These are phyloP conservation scores for Oryza glumipatula DNA, from an alignment of 176 grass and related monocot genomes.

Conservation along the genomic window DNA sequence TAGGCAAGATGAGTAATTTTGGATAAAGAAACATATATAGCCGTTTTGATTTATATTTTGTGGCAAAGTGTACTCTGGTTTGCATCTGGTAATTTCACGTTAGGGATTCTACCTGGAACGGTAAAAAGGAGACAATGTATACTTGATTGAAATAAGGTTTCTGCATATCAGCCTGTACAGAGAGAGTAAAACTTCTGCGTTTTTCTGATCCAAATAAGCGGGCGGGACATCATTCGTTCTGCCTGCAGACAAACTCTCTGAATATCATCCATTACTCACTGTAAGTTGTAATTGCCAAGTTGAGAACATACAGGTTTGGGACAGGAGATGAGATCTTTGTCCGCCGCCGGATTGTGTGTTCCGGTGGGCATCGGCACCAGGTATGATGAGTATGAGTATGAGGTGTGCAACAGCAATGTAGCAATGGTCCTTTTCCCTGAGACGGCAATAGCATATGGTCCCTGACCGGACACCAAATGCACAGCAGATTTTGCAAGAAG, in stretches of 20 bases:
- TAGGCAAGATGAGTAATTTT: constrained; percentile 28
- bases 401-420: neutral
- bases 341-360: neutral
- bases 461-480: neutral
- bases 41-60: neutral
- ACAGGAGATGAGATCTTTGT: neutral
- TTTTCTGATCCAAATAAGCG: constrained; percentile 2
- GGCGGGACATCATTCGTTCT: neutral
- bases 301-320: neutral
- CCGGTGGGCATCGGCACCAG: neutral
- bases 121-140: neutral
- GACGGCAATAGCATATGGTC: neutral
- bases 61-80: neutral
- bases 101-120: neutral
- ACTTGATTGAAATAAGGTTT: constrained; percentile 41
- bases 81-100: neutral
- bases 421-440: too few species aligned
- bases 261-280: neutral
- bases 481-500: neutral
- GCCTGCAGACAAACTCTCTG: neutral
- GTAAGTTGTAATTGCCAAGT: neutral
- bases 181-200: neutral
- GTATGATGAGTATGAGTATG: neutral
- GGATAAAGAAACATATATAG: neutral
- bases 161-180: neutral